Evolutionary conservation across 139 green algal genomes (phyloP).

Genomic region (Coelastrella sp.): DNA sequence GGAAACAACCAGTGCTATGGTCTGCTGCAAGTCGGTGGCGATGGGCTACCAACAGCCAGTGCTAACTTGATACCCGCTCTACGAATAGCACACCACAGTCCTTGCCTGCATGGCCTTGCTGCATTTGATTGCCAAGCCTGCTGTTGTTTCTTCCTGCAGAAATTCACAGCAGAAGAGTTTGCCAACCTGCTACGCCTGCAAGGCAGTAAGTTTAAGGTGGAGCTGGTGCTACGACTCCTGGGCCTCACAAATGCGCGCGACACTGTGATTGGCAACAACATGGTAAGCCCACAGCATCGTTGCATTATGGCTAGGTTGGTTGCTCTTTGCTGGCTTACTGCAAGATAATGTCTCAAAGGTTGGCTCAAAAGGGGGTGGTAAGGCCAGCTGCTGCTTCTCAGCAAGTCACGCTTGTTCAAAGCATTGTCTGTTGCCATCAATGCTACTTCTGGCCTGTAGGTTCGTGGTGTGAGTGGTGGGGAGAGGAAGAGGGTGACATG

Average conservation of each 20-base stretch:
- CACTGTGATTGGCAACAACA: conserved; percentile 80
- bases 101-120: too few species aligned
- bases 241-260: conserved; percentile 61
- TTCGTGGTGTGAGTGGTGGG: conserved; percentile 79
- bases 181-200: neutral
- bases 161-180: conserved; percentile 7
- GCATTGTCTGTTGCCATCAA: neutral
- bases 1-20: too few species aligned
- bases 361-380: too few species aligned
- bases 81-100: too few species aligned
- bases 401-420: neutral
- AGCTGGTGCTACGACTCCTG: conserved; percentile 54
- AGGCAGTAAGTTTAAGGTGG: conserved; percentile 47
- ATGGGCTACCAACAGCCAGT: too few species aligned
- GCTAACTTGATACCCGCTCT: too few species aligned
- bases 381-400: neutral
- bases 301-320: too few species aligned
- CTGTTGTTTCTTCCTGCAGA: neutral
- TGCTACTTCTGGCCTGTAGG: neutral
- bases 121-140: too few species aligned
- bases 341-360: too few species aligned
- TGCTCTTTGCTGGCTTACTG: too few species aligned
- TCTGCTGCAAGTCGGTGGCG: too few species aligned
- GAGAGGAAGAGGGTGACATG: conserved; percentile 83
- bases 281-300: conserved; percentile 54